Conservation (phyloP, 495 filamentous ascomycete genomes). For the Trypethelium eluteriae region DNA sequence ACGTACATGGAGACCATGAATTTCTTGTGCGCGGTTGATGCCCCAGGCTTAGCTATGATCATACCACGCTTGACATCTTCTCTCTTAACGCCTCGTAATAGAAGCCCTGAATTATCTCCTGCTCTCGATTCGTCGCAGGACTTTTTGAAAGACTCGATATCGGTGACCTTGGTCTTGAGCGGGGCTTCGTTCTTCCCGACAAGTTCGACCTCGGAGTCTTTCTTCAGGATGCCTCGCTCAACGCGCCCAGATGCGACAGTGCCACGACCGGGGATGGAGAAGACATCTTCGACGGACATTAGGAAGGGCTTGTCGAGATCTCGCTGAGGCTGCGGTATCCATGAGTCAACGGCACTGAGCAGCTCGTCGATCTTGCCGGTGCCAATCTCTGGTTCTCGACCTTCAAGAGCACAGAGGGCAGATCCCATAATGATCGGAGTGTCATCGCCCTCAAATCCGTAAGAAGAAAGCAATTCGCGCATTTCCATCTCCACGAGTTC, state of each 20-base stretch:
- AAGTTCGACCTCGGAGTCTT: conserved; percentile 86
- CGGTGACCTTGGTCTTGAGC: conserved; percentile 97
- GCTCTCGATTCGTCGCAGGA: conserved; percentile 87
- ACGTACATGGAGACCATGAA: conserved; percentile 96
- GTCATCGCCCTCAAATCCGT: conserved; percentile 96
- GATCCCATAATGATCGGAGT: conserved; percentile 95
- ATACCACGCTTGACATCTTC: conserved; percentile 92
- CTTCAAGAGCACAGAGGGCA: conserved; percentile 90
- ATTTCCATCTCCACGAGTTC: conserved; percentile 99
- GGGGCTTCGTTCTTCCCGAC: conserved; percentile 67
- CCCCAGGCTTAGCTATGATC: conserved; percentile 74
- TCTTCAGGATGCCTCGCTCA: conserved; percentile 88
- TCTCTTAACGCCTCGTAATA: conserved; percentile 87
- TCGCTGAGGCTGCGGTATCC: conserved; percentile 92
- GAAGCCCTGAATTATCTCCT: conserved; percentile 96
- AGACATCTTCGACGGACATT: conserved; percentile 97
- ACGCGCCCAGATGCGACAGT: conserved; percentile 96
- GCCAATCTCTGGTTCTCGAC: conserved; percentile 79
- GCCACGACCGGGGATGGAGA: conserved; percentile 95
- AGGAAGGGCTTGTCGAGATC: conserved; percentile 94
- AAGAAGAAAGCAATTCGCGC: conserved; percentile 84
- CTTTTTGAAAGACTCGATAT: conserved; percentile 99
- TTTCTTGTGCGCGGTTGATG: conserved; percentile 71
- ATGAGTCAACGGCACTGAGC: conserved; percentile 80
- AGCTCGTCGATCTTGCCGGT: conserved; percentile 77